phyloP scores from a whole-genome alignment of 2,329 filamentous ascomycete genomes.

The Diplodia scrobiculata region DNA sequence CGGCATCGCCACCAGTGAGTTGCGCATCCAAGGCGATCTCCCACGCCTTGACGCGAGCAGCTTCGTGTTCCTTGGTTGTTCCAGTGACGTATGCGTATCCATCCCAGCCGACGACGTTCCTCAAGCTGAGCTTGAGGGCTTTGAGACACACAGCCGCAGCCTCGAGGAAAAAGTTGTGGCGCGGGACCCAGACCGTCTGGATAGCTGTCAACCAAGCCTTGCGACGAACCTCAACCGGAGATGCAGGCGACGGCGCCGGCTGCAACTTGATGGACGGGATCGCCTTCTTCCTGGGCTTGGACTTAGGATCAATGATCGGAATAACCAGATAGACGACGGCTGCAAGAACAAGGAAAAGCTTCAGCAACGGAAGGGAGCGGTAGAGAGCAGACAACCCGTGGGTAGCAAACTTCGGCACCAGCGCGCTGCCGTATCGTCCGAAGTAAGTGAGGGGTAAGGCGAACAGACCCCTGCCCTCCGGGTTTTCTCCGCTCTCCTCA shows the following conservation, averaged over 20 bases:
- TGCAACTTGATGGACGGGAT: conserved; percentile 47
- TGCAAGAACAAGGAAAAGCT: conserved; percentile 55
- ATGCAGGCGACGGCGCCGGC: conserved; percentile 70
- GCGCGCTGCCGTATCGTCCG: conserved; percentile 38
- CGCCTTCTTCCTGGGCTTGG: conserved; percentile 56
- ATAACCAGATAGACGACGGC: conserved; percentile 60
- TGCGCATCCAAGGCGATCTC: conserved; percentile 90
- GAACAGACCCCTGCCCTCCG: conserved; percentile 47
- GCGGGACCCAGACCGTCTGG: conserved; percentile 88
- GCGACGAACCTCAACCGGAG: conserved; percentile 79
- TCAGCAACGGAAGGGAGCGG: conserved; percentile 49
- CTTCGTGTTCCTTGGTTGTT: conserved; percentile 80
- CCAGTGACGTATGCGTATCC: conserved; percentile 79
- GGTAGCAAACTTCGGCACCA: conserved; percentile 34
- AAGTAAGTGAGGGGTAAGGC: conserved; percentile 46
- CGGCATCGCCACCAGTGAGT: conserved; percentile 82
- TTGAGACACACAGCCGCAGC: conserved; percentile 78
- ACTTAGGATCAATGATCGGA: conserved; percentile 60
- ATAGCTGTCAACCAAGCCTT: conserved; percentile 92
- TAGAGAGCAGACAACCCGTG: conserved; percentile 31
- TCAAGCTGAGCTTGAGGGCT: conserved; percentile 76
- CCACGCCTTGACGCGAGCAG: conserved; percentile 87
- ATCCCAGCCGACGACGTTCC: conserved; percentile 74
- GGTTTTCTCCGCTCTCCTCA: conserved; percentile 57
- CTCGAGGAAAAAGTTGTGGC: conserved; percentile 83